Conservation (phyloP, 768 basidiomycete species). For the Lentinula detonsa region DNA sequence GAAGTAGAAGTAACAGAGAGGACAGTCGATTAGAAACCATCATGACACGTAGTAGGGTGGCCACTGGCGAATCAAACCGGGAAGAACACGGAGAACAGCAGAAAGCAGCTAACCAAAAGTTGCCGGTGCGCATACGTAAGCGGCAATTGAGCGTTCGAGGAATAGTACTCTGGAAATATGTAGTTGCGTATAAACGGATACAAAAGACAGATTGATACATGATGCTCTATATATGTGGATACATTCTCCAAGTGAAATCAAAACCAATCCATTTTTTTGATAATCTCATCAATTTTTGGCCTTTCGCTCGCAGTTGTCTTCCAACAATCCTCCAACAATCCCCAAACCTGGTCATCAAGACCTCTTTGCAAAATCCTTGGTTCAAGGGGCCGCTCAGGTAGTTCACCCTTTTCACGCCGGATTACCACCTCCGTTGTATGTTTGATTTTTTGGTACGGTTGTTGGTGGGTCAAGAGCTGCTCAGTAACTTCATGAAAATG, state of each 20-base stretch:
- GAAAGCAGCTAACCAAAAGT: background rate
- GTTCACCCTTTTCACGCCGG: conserved; percentile 32
- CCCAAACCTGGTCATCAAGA: conserved; percentile 40
- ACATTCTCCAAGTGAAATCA: background rate
- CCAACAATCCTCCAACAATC: conserved; percentile 39
- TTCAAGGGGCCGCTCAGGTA: conserved; percentile 35
- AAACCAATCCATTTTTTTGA: conserved; percentile 1
- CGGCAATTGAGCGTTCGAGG: background rate
- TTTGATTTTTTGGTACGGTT: conserved; percentile 44
- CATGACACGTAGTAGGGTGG: too few relatives aligned
- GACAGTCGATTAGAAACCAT: background rate
- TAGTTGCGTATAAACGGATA: too few relatives aligned
- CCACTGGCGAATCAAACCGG: background rate
- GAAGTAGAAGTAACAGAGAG: conserved; percentile 19
- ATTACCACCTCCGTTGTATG: conserved; percentile 49
- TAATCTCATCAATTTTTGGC: conserved; percentile 33
- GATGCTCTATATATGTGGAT: background rate
- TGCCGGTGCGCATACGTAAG: background rate
- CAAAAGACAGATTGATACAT: background rate
- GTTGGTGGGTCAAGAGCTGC: conserved; percentile 49
- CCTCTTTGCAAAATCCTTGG: conserved; percentile 30
- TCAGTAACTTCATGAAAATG: background rate
- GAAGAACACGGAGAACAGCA: background rate
- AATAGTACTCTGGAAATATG: too few relatives aligned
- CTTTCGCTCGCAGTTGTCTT: conserved; percentile 24